Base-by-base conservation (phyloP, 2,329 filamentous ascomycete species). In the Talaromyces sp. region DNA sequence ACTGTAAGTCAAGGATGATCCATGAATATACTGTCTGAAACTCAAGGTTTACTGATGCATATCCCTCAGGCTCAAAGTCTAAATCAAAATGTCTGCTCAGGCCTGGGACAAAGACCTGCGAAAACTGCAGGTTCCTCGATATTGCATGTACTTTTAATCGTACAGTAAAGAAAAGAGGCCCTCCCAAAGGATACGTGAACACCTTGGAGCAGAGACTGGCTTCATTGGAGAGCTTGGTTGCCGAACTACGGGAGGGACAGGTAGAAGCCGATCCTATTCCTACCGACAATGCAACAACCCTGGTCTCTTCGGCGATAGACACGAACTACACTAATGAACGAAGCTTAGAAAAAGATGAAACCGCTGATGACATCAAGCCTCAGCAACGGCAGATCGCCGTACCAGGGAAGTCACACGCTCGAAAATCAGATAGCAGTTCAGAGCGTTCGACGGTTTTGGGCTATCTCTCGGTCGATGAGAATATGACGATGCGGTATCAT, bases 401-500 rank as follows among this genome's bases (percentile, higher is more conserved):
- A 2, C n/a, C 51, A 36, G 51, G 29, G 17, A 56, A 36, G 3
- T 22, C 51, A 19, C n/a, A 22, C 51, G 1, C 17, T 31, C 56
- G 19, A 36, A 64, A 22, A 61, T 47, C 58, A 19, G 60, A 62
- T 19, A 38, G 40, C 10, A 60, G 13, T 6, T 64, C 65, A n/a
- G 65, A 66, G 27, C 40, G 47, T 22, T 66, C 65, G 43, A 66
- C 65, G 15, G 65, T 66, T 19, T 29, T 66, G 31, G 65, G 65
- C 1, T 66, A 66, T 38, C 61, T 66, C 10, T 66, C 65, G 7
- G 58, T 66, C 29, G 65, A 66, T 45, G 65, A 66, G 61, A 66
- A 66, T 27, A 66, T 64, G 65, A 66, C 65, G 13, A 66, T 66
- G 65, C 59, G 65, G n/a, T 66, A 66, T 25, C 65, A 66, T 60